Evolutionary conservation across 2,329 filamentous ascomycete genomes (phyloP).

Genomic region (Pestalotiopsis sp.): DNA sequence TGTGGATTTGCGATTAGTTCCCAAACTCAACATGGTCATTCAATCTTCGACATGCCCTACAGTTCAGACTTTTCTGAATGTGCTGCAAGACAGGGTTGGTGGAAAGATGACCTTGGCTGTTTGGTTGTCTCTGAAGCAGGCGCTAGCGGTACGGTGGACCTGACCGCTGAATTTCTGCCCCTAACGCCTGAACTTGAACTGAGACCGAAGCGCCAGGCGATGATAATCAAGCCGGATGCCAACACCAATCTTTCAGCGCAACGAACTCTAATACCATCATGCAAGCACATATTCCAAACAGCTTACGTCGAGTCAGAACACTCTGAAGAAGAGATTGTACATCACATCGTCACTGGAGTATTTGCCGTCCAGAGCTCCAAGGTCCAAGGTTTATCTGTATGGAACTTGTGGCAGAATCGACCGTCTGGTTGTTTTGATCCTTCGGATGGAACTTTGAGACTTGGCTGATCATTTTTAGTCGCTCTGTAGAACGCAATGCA

Average conservation of each 20-base stretch:
- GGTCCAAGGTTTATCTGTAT: neutral
- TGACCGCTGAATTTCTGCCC: neutral
- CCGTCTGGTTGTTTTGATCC: neutral
- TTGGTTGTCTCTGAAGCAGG: slow-evolving; percentile 8
- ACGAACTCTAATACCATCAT: slow-evolving; percentile 4
- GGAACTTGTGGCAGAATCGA: neutral
- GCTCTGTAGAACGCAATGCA: too few relatives aligned
- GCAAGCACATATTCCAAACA: neutral
- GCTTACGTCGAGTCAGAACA: neutral
- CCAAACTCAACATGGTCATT: neutral
- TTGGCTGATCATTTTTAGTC: neutral
- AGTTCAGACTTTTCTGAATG: neutral
- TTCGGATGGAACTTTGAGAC: slow-evolving; percentile 43
- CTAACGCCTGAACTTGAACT: too few relatives aligned
- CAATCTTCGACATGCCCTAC: slow-evolving; percentile 1
- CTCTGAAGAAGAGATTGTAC: neutral
- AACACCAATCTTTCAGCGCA: slow-evolving; percentile 11
- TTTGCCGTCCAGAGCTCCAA: neutral
- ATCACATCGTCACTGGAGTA: neutral
- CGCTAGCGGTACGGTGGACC: slow-evolving; percentile 2
- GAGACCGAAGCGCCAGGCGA: neutral
- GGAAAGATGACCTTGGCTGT: neutral
- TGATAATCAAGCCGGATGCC: slow-evolving; percentile 9
- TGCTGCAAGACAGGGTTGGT: neutral
- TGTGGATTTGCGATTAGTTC: slow-evolving; percentile 11